These are phyloP conservation scores for Aplosporella prunicola DNA, from an alignment of 2,329 filamentous ascomycete species.

Conservation along the genomic window DNA sequence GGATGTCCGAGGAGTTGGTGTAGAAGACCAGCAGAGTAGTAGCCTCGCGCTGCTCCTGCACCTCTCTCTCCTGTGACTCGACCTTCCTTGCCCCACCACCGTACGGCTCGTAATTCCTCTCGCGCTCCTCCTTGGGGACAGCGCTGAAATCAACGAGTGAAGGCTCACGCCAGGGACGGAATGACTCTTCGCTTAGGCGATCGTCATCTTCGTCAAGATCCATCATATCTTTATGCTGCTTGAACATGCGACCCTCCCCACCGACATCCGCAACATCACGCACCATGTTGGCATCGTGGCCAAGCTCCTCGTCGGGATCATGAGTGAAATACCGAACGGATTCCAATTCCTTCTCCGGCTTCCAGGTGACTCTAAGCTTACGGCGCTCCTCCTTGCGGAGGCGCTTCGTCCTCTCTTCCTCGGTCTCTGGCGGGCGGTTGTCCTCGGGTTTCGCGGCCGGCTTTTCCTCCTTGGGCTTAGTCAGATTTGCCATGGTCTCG, in stretches of 20 bases:
- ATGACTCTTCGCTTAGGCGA: constrained; percentile 37
- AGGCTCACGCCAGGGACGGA: constrained; percentile 24
- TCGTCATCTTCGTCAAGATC: constrained; percentile 54
- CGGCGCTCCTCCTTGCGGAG: constrained; percentile 63
- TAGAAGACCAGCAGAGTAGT: constrained; percentile 41
- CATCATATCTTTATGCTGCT: constrained; percentile 55
- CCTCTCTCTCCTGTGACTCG: constrained; percentile 33
- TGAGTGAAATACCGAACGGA: constrained; percentile 62
- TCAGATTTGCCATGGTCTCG: constrained; percentile 31
- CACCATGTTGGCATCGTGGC: constrained; percentile 57
- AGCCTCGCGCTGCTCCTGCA: constrained; percentile 36
- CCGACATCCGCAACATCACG: constrained; percentile 64
- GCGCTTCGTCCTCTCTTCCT: constrained; percentile 57
- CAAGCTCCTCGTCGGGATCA: constrained; percentile 60
- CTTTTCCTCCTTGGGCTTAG: constrained; percentile 48
- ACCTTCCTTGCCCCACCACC: constrained; percentile 34
- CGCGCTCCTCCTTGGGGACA: constrained; percentile 31
- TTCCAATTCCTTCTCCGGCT: constrained; percentile 57
- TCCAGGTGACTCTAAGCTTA: constrained; percentile 62
- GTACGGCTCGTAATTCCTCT: constrained; percentile 36
- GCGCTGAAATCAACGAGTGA: constrained; percentile 35
- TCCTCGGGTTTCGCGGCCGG: constrained; percentile 46
- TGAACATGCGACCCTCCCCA: constrained; percentile 49
- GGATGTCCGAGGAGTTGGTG: constrained; percentile 35
- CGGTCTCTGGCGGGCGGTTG: constrained; percentile 49